Evolutionary conservation across 164 flowering plant species (phyloP), one percentile per base, ranked within the genome.

Genomic region (Hamamelis virginiana): DNA sequence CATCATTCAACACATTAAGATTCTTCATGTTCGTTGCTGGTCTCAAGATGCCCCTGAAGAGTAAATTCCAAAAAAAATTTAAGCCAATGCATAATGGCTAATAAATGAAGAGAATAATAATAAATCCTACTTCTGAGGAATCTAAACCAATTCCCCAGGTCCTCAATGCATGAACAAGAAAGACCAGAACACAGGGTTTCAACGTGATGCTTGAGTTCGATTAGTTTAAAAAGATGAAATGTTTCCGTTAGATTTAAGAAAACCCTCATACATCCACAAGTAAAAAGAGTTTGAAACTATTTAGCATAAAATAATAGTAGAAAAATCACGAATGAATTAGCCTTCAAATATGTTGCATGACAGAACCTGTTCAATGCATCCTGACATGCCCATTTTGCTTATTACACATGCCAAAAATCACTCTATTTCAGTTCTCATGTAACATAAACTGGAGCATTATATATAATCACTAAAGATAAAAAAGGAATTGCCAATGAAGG

Each of bases 11-110:
- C 43, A 79, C 63, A 72, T 79, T 67, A 70, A 87, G 73, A 74
- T 82, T 82, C 87, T 91, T 96, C 77, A 71, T 18, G 75, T 75
- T 81, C 78, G 78, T 66, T 59, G 88, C 96, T 53, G 98, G 99
- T 78, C 95, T 82, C 75, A 92, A 67, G 80, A 92, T 90, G 64
- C 98, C 99, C 81, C 99, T 95, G 86, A 59, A 75, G 47, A 43
- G 44, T 12, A 43, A 26, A 38, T 48, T 62, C 8, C 57, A 74
- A 46, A 48, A 66, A 69, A 23, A 64, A 9, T 51, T 45, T 8
- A 62, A 60, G 27, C 27, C 60, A 63, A 64, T 55, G 44, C 56
- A 33, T 19, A 70, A 43, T 21, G 22, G 55, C 59, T 59, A 23
- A 62, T 72, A 9, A 51, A 23, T 21, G 41, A 46, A 15, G n/a